Conservation (phyloP, 768 basidiomycete species). For the Leccinum imitatum region DNA sequence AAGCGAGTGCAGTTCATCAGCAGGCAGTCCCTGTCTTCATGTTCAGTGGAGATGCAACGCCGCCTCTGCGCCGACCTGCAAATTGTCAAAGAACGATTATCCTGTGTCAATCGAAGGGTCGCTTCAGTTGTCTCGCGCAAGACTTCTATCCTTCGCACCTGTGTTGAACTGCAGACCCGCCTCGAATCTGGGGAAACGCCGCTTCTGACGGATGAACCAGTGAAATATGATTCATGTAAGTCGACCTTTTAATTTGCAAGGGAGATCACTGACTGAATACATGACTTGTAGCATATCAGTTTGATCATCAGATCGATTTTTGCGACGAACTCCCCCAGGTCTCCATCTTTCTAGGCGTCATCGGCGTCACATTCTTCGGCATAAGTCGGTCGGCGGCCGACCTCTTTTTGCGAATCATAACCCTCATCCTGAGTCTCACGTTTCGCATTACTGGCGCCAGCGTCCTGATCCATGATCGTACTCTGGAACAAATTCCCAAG, state of each 20-base stretch:
- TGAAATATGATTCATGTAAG: constrained; percentile 1
- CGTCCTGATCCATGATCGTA: not conserved
- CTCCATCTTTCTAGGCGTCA: not conserved
- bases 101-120: not conserved
- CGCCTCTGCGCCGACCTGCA: not conserved
- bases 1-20: not conserved
- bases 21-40: not conserved
- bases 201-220: not conserved
- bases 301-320: not conserved
- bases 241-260: not conserved
- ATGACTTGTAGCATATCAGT: not conserved
- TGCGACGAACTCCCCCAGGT: not conserved
- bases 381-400: not conserved
- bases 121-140: not conserved
- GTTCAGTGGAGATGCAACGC: not conserved
- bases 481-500: not conserved
- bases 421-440: not conserved
- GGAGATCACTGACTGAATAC: not conserved
- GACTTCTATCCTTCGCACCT: not conserved
- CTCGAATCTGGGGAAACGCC: not conserved
- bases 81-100: not conserved
- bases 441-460: not conserved
- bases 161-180: not conserved
- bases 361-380: not conserved
- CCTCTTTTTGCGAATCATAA: not conserved